Percentiles rank a stretch among this genome's conserved stretches.
phyloP scores from a whole-genome alignment of 192 early-diverging fungal species.

The Glomus cerebriforme region DNA sequence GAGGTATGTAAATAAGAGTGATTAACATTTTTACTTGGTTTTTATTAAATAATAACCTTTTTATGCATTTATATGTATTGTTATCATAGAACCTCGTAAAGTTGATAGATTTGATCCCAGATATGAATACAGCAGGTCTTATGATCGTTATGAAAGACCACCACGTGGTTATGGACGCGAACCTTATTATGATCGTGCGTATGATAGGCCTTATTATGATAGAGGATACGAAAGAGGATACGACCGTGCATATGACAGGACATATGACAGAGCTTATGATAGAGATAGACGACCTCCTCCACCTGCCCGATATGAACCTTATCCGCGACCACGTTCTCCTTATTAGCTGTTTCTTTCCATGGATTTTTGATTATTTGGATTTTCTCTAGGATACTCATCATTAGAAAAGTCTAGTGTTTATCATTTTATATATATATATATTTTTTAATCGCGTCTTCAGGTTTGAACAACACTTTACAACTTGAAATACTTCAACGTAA shows the following conservation, averaged over 20 bases:
- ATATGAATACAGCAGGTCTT: slow-evolving; percentile 46
- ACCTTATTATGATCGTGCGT: slow-evolving; percentile 34
- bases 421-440: slow-evolving; percentile 12
- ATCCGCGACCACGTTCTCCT: slow-evolving; percentile 30
- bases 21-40: not conserved
- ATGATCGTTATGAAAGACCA: slow-evolving; percentile 36
- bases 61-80: not conserved
- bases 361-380: not conserved
- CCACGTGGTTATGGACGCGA: slow-evolving; percentile 30
- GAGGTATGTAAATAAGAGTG: slow-evolving; percentile 38
- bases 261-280: slow-evolving; percentile 31
- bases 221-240: slow-evolving; percentile 32
- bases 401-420: slow-evolving; percentile 24
- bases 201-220: slow-evolving; percentile 35
- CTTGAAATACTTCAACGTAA: not conserved
- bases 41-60: not conserved
- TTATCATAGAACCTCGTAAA: slow-evolving; percentile 36
- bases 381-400: not conserved
- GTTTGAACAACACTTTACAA: slow-evolving; percentile 14
- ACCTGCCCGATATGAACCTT: slow-evolving; percentile 26
- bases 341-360: slow-evolving; percentile 12
- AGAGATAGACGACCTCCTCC: slow-evolving; percentile 31
- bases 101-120: slow-evolving; percentile 50
- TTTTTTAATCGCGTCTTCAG: slow-evolving; percentile 4
- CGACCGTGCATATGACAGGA: slow-evolving; percentile 25